phyloP scores from a whole-genome alignment of 306 rosid species.

The Macrotyloma uniflorum region DNA sequence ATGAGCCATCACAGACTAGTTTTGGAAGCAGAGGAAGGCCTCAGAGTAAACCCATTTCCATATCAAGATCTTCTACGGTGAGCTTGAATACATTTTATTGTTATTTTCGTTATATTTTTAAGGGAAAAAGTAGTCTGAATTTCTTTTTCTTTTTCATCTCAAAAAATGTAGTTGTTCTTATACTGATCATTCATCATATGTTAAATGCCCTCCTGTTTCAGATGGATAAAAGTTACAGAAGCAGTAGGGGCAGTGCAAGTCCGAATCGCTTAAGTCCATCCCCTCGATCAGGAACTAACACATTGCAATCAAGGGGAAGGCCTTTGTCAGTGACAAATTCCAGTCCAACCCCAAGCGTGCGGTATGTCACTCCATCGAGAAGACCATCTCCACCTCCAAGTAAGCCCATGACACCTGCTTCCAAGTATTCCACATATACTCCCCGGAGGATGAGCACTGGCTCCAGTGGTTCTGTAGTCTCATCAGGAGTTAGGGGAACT shows the following conservation, averaged over 20 bases:
- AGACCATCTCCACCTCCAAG: slow-evolving; percentile 79
- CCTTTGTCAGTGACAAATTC: slow-evolving; percentile 61
- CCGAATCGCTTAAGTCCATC: slow-evolving; percentile 79
- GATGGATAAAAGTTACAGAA: slow-evolving; percentile 84
- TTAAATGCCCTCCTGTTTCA: slow-evolving; percentile 35
- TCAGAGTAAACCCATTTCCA: slow-evolving; percentile 84
- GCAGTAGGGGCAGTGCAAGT: slow-evolving; percentile 91
- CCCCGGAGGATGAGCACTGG: slow-evolving; percentile 73
- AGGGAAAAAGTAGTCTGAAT: neutral
- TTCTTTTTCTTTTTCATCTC: neutral
- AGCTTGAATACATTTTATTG: slow-evolving; percentile 31
- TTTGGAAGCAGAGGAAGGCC: slow-evolving; percentile 73
- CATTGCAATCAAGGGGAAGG: slow-evolving; percentile 67
- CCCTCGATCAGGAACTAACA: slow-evolving; percentile 72
- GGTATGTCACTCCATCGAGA: slow-evolving; percentile 59
- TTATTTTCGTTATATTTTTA: neutral
- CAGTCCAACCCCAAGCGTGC: slow-evolving; percentile 68
- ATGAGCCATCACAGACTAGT: slow-evolving; percentile 56
- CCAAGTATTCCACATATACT: slow-evolving; percentile 75
- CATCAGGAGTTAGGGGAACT: slow-evolving; percentile 71
- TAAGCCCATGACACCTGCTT: slow-evolving; percentile 63
- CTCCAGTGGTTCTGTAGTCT: slow-evolving; percentile 47
- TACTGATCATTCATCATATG: slow-evolving; percentile 19
- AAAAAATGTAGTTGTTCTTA: neutral
- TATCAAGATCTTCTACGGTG: slow-evolving; percentile 89